A percentile compares a stretch with the other conserved stretches of the same genome.
phyloP scores from a whole-genome alignment of 306 rosid genomes.

The Quercus engelmannii region DNA sequence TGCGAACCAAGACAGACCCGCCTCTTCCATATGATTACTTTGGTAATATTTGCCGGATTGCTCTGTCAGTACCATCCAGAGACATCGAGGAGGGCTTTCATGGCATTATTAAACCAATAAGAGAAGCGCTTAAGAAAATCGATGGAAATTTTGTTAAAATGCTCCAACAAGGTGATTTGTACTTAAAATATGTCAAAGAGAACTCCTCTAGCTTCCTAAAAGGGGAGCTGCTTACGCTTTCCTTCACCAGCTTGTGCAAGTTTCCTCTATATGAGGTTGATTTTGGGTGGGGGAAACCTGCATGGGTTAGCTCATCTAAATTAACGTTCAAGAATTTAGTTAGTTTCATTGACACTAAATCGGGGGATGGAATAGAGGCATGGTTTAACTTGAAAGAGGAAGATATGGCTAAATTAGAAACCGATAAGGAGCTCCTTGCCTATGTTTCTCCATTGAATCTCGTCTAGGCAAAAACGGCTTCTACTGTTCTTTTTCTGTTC shows the following conservation, averaged over 20 bases:
- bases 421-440: background rate
- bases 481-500: too few species aligned
- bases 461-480: too few species aligned
- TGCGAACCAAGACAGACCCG: constrained; percentile 1
- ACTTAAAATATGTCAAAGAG: background rate
- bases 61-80: background rate
- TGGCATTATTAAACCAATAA: background rate
- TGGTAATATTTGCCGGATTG: constrained; percentile 1
- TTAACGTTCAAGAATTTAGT: constrained; percentile 13
- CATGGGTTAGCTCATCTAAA: constrained; percentile 29
- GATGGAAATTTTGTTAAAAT: background rate
- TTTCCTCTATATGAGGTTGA: constrained; percentile 27
- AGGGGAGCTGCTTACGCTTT: background rate
- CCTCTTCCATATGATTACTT: background rate
- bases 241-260: constrained; percentile 2
- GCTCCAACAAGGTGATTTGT: background rate
- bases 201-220: too few species aligned
- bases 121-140: background rate
- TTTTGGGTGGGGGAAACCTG: constrained; percentile 48
- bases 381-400: constrained; percentile 34
- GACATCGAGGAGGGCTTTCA: background rate
- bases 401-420: constrained; percentile 25
- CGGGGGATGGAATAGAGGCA: constrained; percentile 31
- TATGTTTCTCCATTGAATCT: background rate
- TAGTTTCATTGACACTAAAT: constrained; percentile 14